Conservation (phyloP, 2,329 filamentous ascomycete genomes). For the Pseudomassariella vexata region DNA sequence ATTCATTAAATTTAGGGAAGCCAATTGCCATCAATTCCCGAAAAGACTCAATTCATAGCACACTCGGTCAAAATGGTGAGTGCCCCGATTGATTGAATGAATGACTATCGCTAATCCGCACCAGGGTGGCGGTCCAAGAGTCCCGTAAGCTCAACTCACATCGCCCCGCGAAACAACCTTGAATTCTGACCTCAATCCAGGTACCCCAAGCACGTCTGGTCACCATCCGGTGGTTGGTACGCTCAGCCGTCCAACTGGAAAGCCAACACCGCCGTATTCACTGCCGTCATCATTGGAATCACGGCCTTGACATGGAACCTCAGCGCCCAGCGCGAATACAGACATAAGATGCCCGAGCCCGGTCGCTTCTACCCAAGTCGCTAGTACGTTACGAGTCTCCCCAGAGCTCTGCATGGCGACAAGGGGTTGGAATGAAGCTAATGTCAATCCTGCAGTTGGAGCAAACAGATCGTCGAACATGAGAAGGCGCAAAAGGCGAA, state of each 20-base stretch:
- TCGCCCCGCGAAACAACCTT: conserved; percentile 10
- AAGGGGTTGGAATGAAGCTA: background rate
- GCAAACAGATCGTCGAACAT: conserved; percentile 38
- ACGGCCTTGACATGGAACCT: conserved; percentile 61
- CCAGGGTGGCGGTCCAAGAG: conserved; percentile 69
- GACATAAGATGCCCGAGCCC: conserved; percentile 72
- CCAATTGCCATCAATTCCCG: conserved; percentile 25
- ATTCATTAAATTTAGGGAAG: too few relatives aligned
- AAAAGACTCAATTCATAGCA: conserved; percentile 18
- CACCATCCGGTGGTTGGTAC: conserved; percentile 97
- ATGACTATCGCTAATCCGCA: conserved; percentile 31
- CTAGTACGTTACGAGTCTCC: conserved; percentile 64
- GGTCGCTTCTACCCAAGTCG: conserved; percentile 79
- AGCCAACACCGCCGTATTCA: conserved; percentile 76
- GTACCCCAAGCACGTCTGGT: conserved; percentile 99
- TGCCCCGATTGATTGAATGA: background rate
- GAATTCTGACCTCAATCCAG: conserved; percentile 36
- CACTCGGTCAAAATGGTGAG: conserved; percentile 52
- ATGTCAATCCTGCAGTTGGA: conserved; percentile 29
- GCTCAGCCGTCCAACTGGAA: conserved; percentile 93
- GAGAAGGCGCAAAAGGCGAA: conserved; percentile 30
- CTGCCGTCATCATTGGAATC: conserved; percentile 62
- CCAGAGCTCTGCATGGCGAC: conserved; percentile 3
- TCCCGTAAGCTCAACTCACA: conserved; percentile 41
- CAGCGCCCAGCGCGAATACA: conserved; percentile 67